Evolutionary conservation across 2,329 filamentous ascomycete species (phyloP).

Genomic region (Moelleriella libera): DNA sequence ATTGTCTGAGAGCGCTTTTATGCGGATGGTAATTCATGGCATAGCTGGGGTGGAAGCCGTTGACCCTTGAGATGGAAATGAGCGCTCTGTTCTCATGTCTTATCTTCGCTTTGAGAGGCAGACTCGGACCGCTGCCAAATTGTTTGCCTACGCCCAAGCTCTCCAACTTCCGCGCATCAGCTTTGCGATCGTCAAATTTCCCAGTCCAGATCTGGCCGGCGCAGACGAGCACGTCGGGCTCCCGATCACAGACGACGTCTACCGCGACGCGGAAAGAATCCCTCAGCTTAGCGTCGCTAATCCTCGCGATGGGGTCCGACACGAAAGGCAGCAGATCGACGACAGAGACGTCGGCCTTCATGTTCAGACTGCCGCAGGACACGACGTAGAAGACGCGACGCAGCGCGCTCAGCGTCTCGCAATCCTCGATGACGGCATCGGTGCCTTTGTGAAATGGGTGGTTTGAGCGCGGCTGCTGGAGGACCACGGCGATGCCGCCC

Average conservation of each 20-base stretch:
- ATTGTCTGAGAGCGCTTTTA: slow-evolving; percentile 4
- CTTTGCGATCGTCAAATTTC: slow-evolving; percentile 3
- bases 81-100: not conserved
- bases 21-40: slow-evolving; percentile 7
- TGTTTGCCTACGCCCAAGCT: slow-evolving; percentile 2
- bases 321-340: slow-evolving; percentile 6
- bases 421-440: slow-evolving; percentile 7
- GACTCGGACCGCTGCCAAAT: slow-evolving; percentile 1
- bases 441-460: slow-evolving; percentile 7
- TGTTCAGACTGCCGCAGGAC: slow-evolving; percentile 4
- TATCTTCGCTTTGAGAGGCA: not conserved
- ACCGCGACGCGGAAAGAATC: not conserved
- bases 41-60: slow-evolving; percentile 8
- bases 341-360: slow-evolving; percentile 3
- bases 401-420: slow-evolving; percentile 5
- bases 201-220: slow-evolving; percentile 4
- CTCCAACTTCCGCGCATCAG: slow-evolving; percentile 5
- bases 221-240: slow-evolving; percentile 6
- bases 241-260: slow-evolving; percentile 3
- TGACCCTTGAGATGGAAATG: slow-evolving; percentile 4
- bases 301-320: not conserved
- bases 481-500: slow-evolving; percentile 7
- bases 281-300: not conserved
- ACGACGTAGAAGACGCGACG: slow-evolving; percentile 4
- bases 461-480: slow-evolving; percentile 8